These are phyloP conservation scores for Diaporthe sp. DNA, from an alignment of 2,329 filamentous ascomycete genomes.

Conservation along the genomic window DNA sequence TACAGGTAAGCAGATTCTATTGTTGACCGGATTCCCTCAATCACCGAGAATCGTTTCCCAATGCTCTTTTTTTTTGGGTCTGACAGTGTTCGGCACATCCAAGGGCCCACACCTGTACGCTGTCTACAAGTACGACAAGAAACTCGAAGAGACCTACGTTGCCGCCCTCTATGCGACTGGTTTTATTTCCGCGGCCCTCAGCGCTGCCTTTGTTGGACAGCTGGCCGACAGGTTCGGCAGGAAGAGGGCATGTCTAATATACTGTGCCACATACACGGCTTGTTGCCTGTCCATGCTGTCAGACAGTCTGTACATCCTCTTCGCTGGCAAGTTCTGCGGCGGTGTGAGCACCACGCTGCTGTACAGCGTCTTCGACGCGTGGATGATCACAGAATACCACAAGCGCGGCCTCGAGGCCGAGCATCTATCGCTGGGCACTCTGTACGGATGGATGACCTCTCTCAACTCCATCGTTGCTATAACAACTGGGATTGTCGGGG, in stretches of 20 bases:
- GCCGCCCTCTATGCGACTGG: slow-evolving; percentile 61
- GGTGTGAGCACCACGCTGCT: slow-evolving; percentile 70
- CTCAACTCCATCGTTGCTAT: slow-evolving; percentile 71
- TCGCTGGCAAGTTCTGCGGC: slow-evolving; percentile 67
- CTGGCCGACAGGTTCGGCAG: slow-evolving; percentile 52
- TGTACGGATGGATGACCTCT: slow-evolving; percentile 67
- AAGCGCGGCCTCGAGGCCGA: slow-evolving; percentile 59
- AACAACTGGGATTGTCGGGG: slow-evolving; percentile 64
- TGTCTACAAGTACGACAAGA: slow-evolving; percentile 65
- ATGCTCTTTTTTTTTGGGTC: neutral
- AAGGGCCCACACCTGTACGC: slow-evolving; percentile 65
- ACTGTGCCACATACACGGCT: slow-evolving; percentile 65
- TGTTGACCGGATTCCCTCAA: too few species aligned
- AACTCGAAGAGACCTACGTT: slow-evolving; percentile 59
- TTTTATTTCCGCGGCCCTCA: slow-evolving; percentile 64
- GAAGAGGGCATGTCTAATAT: slow-evolving; percentile 63
- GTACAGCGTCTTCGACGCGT: slow-evolving; percentile 71
- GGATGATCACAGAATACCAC: slow-evolving; percentile 72
- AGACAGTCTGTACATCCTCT: slow-evolving; percentile 58
- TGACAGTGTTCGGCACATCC: neutral
- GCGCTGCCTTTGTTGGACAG: slow-evolving; percentile 56
- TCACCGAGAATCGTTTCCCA: too few species aligned
- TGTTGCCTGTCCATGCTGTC: slow-evolving; percentile 67
- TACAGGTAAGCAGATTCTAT: slow-evolving; percentile 47
- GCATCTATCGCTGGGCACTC: slow-evolving; percentile 60